These are phyloP conservation scores for Buxus sempervirens DNA, from an alignment of 164 flowering plant genomes.

Conservation along the genomic window DNA sequence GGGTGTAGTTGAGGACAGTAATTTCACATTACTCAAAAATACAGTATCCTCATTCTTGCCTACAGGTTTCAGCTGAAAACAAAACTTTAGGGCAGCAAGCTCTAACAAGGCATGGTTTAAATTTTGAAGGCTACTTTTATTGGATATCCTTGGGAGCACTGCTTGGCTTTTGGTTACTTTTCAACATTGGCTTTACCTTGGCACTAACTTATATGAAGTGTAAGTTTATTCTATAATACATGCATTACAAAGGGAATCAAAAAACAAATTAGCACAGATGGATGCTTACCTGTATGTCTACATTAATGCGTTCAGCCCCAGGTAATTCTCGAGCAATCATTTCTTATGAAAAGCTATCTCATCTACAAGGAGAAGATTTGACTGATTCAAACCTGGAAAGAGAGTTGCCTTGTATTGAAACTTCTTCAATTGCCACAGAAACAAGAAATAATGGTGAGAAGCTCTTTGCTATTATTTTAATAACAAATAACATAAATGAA, in stretches of 20 bases:
- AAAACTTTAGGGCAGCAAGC: constrained; percentile 21
- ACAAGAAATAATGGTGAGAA: constrained; percentile 13
- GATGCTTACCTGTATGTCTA: background rate
- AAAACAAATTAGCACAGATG: background rate
- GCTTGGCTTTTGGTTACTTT: constrained; percentile 27
- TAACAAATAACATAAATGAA: background rate
- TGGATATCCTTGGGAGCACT: constrained; percentile 33
- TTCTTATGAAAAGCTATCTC: constrained; percentile 22
- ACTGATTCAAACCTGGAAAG: background rate
- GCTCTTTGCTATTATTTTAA: too few relatives aligned
- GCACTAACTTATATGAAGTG: constrained; percentile 26
- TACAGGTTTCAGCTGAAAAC: constrained; percentile 20
- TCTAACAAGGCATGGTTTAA: constrained; percentile 21
- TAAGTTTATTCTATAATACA: constrained; percentile 12
- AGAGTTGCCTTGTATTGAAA: background rate
- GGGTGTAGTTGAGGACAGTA: background rate
- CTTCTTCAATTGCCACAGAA: background rate
- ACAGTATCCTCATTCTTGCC: background rate
- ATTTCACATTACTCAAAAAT: background rate
- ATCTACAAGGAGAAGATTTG: constrained; percentile 5
- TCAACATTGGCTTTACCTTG: constrained; percentile 26
- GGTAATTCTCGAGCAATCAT: constrained; percentile 17
- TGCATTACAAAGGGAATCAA: background rate
- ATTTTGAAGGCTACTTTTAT: constrained; percentile 22
- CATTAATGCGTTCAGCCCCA: constrained; percentile 23